Conservation (phyloP, 306 rosid species). For the Lathyrus sativus region DNA sequence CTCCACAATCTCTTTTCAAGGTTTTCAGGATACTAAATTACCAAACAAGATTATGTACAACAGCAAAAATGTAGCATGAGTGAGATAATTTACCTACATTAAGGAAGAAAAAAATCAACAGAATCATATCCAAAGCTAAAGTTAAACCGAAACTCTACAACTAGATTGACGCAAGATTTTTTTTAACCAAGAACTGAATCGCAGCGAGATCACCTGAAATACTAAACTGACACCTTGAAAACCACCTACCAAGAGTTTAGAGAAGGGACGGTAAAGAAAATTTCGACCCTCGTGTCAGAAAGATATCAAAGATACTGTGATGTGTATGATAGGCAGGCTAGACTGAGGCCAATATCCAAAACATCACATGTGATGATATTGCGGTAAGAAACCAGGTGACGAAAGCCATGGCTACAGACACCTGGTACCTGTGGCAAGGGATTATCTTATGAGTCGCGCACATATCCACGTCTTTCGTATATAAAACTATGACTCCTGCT, state of each 20-base stretch:
- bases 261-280: constrained; percentile 25
- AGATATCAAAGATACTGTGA: constrained; percentile 35
- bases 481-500: constrained; percentile 70
- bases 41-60: constrained; percentile 21
- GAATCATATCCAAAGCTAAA: constrained; percentile 20
- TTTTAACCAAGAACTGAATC: too few relatives aligned
- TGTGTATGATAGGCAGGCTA: constrained; percentile 45
- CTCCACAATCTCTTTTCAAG: not conserved
- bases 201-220: not conserved
- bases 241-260: constrained; percentile 2
- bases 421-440: constrained; percentile 63
- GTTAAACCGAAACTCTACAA: constrained; percentile 23
- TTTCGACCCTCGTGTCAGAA: constrained; percentile 11
- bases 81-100: constrained; percentile 10
- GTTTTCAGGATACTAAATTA: constrained; percentile 3
- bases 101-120: constrained; percentile 24
- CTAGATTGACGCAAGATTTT: not conserved
- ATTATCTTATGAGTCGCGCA: constrained; percentile 43
- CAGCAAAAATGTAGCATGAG: constrained; percentile 26
- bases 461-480: constrained; percentile 53
- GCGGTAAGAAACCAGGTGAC: constrained; percentile 78
- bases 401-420: constrained; percentile 76
- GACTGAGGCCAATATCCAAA: constrained; percentile 80
- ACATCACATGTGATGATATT: constrained; percentile 85
- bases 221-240: not conserved